These are phyloP conservation scores for Penicillium sp. DNA, from an alignment of 2,329 filamentous ascomycete species.

Conservation along the genomic window DNA sequence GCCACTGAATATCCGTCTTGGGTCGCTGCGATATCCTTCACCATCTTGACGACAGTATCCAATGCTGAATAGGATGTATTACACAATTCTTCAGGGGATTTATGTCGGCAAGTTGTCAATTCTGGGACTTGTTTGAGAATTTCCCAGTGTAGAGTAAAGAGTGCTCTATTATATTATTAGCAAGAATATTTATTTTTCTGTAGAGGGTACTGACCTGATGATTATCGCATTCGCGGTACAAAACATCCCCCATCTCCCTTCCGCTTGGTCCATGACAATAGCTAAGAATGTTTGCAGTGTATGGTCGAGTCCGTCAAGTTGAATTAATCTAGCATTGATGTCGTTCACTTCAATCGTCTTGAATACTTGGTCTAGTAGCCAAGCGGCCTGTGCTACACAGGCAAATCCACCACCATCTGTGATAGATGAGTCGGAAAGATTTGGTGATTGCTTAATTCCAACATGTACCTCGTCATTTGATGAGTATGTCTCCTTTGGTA, in stretches of 20 bases:
- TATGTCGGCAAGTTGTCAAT: conserved; percentile 3
- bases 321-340: conserved; percentile 12
- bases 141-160: conserved; percentile 23
- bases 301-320: conserved; percentile 17
- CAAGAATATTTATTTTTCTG: not conserved
- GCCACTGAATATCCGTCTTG: not conserved
- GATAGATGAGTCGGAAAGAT: not conserved
- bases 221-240: conserved; percentile 21
- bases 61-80: conserved; percentile 20
- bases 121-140: conserved; percentile 13
- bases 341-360: conserved; percentile 11
- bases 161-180: conserved; percentile 10
- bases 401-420: conserved; percentile 21
- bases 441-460: conserved; percentile 8
- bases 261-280: conserved; percentile 10
- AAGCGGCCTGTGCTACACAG: conserved; percentile 26
- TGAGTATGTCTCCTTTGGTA: conserved; percentile 11
- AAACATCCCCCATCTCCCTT: conserved; percentile 10
- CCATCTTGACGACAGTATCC: conserved; percentile 28
- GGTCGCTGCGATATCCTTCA: conserved; percentile 22
- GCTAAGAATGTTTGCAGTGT: conserved; percentile 13
- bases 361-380: conserved; percentile 29
- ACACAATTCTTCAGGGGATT: conserved; percentile 11
- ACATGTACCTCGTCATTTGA: not conserved
- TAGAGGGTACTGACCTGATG: conserved; percentile 20